phyloP scores from a whole-genome alignment of 2,329 filamentous ascomycete species.

The Dothideomycetes sp. region DNA sequence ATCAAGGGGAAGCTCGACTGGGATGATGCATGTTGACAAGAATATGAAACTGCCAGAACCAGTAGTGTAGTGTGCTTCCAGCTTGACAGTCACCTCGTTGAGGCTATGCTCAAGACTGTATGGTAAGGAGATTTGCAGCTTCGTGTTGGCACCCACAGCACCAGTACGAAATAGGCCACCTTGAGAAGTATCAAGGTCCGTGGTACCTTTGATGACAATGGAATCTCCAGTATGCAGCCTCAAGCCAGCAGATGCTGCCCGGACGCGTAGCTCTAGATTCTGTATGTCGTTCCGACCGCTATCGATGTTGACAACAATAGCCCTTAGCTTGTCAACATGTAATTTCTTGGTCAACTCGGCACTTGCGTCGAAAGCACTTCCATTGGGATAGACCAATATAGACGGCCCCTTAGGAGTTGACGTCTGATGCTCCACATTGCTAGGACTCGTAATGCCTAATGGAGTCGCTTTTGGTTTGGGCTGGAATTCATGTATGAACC shows the following conservation, averaged over 20 bases:
- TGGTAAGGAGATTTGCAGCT: slow-evolving; percentile 55
- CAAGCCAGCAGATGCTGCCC: slow-evolving; percentile 49
- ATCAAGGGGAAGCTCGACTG: slow-evolving; percentile 69
- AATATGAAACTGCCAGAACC: slow-evolving; percentile 28
- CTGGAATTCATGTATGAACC: slow-evolving; percentile 55
- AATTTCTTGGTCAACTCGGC: slow-evolving; percentile 58
- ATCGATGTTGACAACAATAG: slow-evolving; percentile 60
- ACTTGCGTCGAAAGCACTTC: slow-evolving; percentile 56
- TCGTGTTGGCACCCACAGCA: slow-evolving; percentile 32
- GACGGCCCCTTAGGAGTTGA: slow-evolving; percentile 22
- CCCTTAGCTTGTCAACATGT: slow-evolving; percentile 68
- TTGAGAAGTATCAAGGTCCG: slow-evolving; percentile 30
- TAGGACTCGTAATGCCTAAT: slow-evolving; percentile 38
- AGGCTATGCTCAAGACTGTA: slow-evolving; percentile 76
- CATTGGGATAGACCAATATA: slow-evolving; percentile 62
- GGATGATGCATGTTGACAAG: slow-evolving; percentile 50
- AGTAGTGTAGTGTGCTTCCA: slow-evolving; percentile 36
- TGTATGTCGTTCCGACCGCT: slow-evolving; percentile 62
- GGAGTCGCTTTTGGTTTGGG: slow-evolving; percentile 35
- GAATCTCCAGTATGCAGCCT: slow-evolving; percentile 43
- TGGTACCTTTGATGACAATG: slow-evolving; percentile 29
- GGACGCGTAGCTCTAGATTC: slow-evolving; percentile 39
- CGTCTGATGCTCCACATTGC: not conserved
- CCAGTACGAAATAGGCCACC: slow-evolving; percentile 36
- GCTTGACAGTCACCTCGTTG: slow-evolving; percentile 56